These are phyloP conservation scores for Picochlorum sp. DNA, from an alignment of 139 green algal genomes.

Conservation along the genomic window DNA sequence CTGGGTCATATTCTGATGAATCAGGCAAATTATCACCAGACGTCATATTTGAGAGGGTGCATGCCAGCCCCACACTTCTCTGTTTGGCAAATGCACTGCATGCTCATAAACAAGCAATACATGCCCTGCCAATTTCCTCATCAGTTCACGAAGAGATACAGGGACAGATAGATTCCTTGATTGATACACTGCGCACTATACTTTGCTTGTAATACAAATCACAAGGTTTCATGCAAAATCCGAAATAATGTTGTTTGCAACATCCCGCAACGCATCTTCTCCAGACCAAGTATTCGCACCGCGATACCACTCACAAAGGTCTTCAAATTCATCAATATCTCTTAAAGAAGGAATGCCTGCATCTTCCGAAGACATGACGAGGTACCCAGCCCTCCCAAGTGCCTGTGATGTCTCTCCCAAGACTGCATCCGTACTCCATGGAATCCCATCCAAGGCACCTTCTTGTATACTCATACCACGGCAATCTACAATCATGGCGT, in stretches of 20 bases:
- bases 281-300: slow-evolving; percentile 20
- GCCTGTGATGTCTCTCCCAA: slow-evolving; percentile 19
- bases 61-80: slow-evolving; percentile 47
- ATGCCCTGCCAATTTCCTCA: neutral
- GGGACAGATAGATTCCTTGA: slow-evolving; percentile 26
- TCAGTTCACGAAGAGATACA: slow-evolving; percentile 18
- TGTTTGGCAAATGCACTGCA: slow-evolving; percentile 64
- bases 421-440: slow-evolving; percentile 44
- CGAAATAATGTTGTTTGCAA: neutral
- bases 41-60: slow-evolving; percentile 16
- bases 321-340: slow-evolving; percentile 45
- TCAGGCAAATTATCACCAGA: slow-evolving; percentile 4
- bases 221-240: neutral
- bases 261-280: neutral
- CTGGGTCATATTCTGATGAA: neutral
- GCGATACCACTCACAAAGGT: slow-evolving; percentile 34
- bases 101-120: slow-evolving; percentile 51
- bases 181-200: slow-evolving; percentile 55
- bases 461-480: neutral
- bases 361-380: slow-evolving; percentile 3
- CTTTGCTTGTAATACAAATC: slow-evolving; percentile 43
- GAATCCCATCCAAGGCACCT: slow-evolving; percentile 33
- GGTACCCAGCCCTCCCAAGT: slow-evolving; percentile 23
- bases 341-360: slow-evolving; percentile 28
- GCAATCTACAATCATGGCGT: slow-evolving; percentile 29